A percentile compares a stretch with the other conserved stretches of the same genome.
phyloP scores from a whole-genome alignment of 116 monocot species.

The Thalassia testudinum region DNA sequence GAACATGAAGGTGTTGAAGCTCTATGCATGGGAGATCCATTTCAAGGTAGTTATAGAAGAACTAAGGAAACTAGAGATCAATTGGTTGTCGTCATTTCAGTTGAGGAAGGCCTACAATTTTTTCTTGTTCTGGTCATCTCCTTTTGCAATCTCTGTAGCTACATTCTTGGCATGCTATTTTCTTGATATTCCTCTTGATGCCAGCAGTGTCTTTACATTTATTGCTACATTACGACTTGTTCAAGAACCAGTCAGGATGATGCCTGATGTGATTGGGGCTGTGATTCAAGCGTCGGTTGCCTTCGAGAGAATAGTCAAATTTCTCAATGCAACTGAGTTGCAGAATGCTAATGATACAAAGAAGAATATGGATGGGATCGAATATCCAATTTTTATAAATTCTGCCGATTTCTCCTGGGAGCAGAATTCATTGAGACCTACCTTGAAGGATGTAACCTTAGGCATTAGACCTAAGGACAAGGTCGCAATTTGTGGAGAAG shows the following conservation, averaged over 20 bases:
- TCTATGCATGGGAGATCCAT: conserved; percentile 81
- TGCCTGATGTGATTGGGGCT: conserved; percentile 73
- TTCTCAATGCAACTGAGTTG: conserved; percentile 68
- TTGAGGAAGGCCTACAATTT: conserved; percentile 54
- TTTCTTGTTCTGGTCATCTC: conserved; percentile 74
- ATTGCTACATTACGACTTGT: conserved; percentile 75
- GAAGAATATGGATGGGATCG: conserved; percentile 3
- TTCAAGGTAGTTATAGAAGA: conserved; percentile 48
- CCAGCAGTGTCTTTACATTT: conserved; percentile 84
- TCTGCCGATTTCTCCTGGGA: conserved; percentile 75
- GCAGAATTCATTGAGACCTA: conserved; percentile 25
- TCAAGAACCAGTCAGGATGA: conserved; percentile 68
- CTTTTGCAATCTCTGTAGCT: conserved; percentile 63
- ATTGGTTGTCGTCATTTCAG: conserved; percentile 63
- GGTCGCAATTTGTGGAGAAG: conserved; percentile 90
- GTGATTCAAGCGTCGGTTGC: conserved; percentile 89
- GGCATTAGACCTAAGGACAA: conserved; percentile 40
- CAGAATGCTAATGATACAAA: conserved; percentile 22
- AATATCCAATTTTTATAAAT: conserved; percentile 31
- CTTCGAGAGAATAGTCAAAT: conserved; percentile 41
- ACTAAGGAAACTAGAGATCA: conserved; percentile 39
- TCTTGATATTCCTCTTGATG: conserved; percentile 43
- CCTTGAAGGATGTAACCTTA: conserved; percentile 43
- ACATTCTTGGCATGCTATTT: conserved; percentile 71
- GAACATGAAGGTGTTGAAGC: conserved; percentile 84